Evolutionary conservation across 2,329 filamentous ascomycete species (phyloP).

Genomic region (Paramyrothecium sp.): DNA sequence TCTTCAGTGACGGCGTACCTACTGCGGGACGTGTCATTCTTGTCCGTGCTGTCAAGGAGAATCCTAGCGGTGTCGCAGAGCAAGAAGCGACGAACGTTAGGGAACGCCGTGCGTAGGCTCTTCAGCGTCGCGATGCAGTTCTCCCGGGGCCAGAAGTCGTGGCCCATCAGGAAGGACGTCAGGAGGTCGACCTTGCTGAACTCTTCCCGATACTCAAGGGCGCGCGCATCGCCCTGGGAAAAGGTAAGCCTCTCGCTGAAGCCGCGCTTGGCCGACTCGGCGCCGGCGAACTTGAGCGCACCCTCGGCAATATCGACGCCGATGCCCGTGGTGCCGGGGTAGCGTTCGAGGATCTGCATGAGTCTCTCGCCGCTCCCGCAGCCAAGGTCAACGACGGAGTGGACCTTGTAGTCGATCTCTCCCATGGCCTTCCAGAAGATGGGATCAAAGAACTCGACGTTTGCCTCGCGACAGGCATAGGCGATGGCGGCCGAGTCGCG

Average conservation of each 20-base stretch:
- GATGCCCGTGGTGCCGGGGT: constrained; percentile 5
- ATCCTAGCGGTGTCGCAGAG: constrained; percentile 7
- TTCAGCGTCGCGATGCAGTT: constrained; percentile 9
- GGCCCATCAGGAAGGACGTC: constrained; percentile 14
- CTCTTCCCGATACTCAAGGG: constrained; percentile 5
- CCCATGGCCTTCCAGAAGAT: constrained; percentile 6
- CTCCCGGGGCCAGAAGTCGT: constrained; percentile 16
- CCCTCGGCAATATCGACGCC: constrained; percentile 12
- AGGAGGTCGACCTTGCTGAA: constrained; percentile 12
- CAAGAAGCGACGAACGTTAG: constrained; percentile 9
- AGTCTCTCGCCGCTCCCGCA: constrained; percentile 13
- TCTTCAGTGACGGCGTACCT: background rate
- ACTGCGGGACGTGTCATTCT: background rate
- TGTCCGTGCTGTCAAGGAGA: background rate
- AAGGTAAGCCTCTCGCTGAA: constrained; percentile 1
- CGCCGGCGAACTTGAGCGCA: constrained; percentile 7
- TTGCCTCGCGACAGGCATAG: constrained; percentile 11
- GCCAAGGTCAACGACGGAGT: constrained; percentile 10
- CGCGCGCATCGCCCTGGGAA: constrained; percentile 5
- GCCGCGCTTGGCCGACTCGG: background rate
- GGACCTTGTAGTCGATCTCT: constrained; percentile 4
- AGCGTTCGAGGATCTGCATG: constrained; percentile 10
- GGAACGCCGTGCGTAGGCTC: constrained; percentile 6
- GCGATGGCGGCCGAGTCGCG: constrained; percentile 12
- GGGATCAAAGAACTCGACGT: constrained; percentile 6